Evolutionary conservation across 2,329 filamentous ascomycete species (phyloP), one percentile per base, ranked within the genome.

Genomic region (Zasmidium angulare): DNA sequence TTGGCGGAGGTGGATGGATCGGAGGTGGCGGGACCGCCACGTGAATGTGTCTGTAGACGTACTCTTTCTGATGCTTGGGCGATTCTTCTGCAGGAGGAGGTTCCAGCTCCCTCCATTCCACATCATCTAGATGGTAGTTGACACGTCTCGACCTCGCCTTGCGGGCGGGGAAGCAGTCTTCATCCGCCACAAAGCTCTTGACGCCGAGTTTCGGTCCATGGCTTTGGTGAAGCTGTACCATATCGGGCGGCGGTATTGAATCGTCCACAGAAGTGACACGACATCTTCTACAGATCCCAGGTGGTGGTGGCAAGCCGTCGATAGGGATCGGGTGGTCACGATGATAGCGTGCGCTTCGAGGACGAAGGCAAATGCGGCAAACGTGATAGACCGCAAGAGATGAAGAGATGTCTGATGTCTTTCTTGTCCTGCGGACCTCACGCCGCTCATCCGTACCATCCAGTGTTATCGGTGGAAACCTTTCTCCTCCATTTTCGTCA

Each of bases 201-300:
- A 72, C 43, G n/a, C 70, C 70, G 4, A 72, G 47, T 31, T 63
- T 66, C 43, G 69, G 63, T 26, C 66, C 59, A 49, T 68, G 65
- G 59, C 69, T 72, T 46, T 69, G 65, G 24, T 58, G 26, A 22
- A 63, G 22, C 46, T 62, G 57, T 10, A 66, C 57, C 17, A 69
- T 31, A 17, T 68, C 62, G 14, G 59, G 55, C 17, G 55, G 53
- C 3, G 56, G 50, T 19, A 57, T 58, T 22, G 54, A 57, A 19
- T 69, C 68, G 9, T 69, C 65, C 14, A 65, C 65, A 12, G 65
- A 60, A 12, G 55, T 58, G 21, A 69, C 64, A 21, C 68, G 70
- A 49, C 72, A 75, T 50, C 71, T 65, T 58, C 70, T 62, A 63
- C 72, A 75, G 17, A 75, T 72, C 3, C 68, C 69, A 48, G 71